A percentile compares a stretch with the other conserved stretches of the same genome.
phyloP scores from a whole-genome alignment of 2,329 filamentous ascomycete species.

The Alternaria conjuncta region DNA sequence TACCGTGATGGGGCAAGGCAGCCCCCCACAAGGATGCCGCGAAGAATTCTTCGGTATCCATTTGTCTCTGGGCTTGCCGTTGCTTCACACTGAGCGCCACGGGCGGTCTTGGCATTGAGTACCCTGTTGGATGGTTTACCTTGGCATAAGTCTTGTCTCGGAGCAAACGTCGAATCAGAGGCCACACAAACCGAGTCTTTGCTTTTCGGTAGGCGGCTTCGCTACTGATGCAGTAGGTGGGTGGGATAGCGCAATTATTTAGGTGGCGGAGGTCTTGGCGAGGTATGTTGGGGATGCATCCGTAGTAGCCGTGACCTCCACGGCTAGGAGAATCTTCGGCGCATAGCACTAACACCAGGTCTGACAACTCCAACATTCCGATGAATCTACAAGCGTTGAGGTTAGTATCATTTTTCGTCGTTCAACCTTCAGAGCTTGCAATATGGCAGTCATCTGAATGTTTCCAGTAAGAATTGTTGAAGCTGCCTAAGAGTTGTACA shows the following conservation, averaged over 20 bases:
- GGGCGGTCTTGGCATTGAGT: slow-evolving; percentile 31
- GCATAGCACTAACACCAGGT: neutral
- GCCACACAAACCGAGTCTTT: neutral
- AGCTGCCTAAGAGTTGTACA: neutral
- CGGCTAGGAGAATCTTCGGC: neutral
- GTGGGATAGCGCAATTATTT: neutral
- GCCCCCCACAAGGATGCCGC: slow-evolving; percentile 1
- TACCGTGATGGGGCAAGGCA: slow-evolving; percentile 22
- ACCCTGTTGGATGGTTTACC: slow-evolving; percentile 37
- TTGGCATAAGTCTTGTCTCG: slow-evolving; percentile 22
- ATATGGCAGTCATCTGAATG: neutral
- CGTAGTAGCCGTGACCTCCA: neutral
- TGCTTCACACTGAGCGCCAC: slow-evolving; percentile 1
- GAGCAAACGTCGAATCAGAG: slow-evolving; percentile 16
- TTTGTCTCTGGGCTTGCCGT: neutral
- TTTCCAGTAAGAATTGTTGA: neutral
- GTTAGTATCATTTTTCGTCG: neutral
- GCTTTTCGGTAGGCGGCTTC: neutral
- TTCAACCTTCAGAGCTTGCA: neutral
- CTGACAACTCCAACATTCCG: neutral
- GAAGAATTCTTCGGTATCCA: slow-evolving; percentile 21
- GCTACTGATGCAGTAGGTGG: slow-evolving; percentile 11
- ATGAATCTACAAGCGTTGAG: neutral
- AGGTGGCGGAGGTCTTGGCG: slow-evolving; percentile 27
- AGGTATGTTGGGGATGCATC: slow-evolving; percentile 6